Conservation (phyloP, 306 rosid species). For the Vicia villosa region DNA sequence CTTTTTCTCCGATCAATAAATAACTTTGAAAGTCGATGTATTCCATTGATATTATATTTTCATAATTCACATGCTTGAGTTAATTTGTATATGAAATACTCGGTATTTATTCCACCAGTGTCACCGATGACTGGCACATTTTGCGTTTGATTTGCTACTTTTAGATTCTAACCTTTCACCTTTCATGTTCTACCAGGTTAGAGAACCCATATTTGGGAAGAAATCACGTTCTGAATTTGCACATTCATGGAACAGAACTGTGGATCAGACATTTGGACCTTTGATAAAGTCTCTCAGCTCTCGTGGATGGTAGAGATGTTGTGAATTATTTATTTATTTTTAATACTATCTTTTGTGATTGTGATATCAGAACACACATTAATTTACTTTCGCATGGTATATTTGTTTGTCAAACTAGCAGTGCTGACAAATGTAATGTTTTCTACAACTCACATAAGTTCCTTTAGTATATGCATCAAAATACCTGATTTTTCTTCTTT, state of each 20-base stretch:
- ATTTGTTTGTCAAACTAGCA: slow-evolving; percentile 34
- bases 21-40: neutral
- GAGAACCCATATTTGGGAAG: slow-evolving; percentile 72
- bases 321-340: neutral
- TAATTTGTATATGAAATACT: slow-evolving; percentile 16
- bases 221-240: slow-evolving; percentile 64
- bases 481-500: slow-evolving; percentile 18
- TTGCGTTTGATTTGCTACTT: slow-evolving; percentile 20
- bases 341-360: slow-evolving; percentile 14
- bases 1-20: neutral
- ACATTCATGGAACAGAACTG: slow-evolving; percentile 77
- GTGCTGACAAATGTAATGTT: slow-evolving; percentile 16
- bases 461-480: slow-evolving; percentile 39
- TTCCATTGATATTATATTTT: neutral
- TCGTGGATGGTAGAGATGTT: slow-evolving; percentile 80
- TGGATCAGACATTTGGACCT: slow-evolving; percentile 77
- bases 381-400: slow-evolving; percentile 26
- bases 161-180: slow-evolving; percentile 33
- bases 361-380: slow-evolving; percentile 27
- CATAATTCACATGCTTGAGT: neutral
- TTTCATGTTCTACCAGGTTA: slow-evolving; percentile 47
- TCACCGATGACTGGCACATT: neutral
- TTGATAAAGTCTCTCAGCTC: slow-evolving; percentile 73
- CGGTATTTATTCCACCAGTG: neutral
- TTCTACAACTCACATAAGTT: slow-evolving; percentile 3